Evolutionary conservation across 1,284 basidiomycete genomes (phyloP).

Genomic region (Sporisorium sorghi): DNA sequence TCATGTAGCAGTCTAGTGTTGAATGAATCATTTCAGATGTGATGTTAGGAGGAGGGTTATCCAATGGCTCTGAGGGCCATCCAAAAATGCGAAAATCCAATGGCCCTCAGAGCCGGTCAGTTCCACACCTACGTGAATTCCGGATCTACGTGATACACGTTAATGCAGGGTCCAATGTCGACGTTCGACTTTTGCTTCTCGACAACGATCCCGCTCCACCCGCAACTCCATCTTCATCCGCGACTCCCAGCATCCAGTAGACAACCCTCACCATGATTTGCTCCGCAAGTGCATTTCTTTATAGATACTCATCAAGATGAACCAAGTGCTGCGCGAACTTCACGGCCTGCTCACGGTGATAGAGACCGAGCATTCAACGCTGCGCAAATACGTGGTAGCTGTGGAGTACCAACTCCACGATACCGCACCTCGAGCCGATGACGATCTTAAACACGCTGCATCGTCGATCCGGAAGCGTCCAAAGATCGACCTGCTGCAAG

Average conservation of each 20-base stretch:
- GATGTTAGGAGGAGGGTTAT: too few relatives aligned
- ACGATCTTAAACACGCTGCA: not conserved
- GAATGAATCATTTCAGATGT: too few relatives aligned
- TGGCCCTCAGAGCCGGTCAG: too few relatives aligned
- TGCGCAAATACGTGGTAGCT: conserved; percentile 9
- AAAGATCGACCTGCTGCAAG: not conserved
- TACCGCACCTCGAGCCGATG: not conserved
- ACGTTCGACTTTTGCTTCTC: not conserved
- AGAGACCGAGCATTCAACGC: not conserved
- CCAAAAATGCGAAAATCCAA: too few relatives aligned
- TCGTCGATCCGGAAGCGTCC: not conserved
- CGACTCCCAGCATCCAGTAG: not conserved
- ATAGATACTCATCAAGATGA: conserved; percentile 5
- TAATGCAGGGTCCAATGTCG: conserved; percentile 30
- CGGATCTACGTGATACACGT: too few relatives aligned
- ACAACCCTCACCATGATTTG: too few relatives aligned
- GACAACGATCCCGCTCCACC: not conserved
- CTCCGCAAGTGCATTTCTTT: not conserved
- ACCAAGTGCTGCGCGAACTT: conserved; percentile 7
- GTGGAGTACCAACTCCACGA: conserved; percentile 3
- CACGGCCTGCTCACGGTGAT: conserved; percentile 20
- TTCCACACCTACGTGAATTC: too few relatives aligned
- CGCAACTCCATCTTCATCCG: not conserved
- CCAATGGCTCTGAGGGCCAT: too few relatives aligned
- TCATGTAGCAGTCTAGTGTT: too few relatives aligned